phyloP scores from a whole-genome alignment of 2,329 filamentous ascomycete species.

The Arthrobotrys sphaeroides region DNA sequence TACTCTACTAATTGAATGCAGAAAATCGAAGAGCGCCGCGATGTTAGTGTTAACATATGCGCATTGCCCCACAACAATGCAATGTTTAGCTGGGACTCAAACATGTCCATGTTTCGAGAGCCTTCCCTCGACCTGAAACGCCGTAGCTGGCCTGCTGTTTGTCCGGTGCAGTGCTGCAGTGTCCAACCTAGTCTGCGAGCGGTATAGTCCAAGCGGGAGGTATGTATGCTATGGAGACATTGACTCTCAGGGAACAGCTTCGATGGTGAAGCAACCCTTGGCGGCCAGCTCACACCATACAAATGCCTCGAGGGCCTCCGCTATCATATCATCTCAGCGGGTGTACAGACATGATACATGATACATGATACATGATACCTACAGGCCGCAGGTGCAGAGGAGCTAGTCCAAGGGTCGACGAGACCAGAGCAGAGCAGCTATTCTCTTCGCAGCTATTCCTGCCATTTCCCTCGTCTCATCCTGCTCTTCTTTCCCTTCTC shows the following conservation, averaged over 20 bases:
- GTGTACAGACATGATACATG: constrained; percentile 7
- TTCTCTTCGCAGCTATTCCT: constrained; percentile 29
- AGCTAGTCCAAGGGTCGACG: constrained; percentile 18
- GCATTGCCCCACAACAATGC: not conserved
- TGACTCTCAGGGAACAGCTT: constrained; percentile 33
- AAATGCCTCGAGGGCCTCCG: constrained; percentile 6
- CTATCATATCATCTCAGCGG: constrained; percentile 23
- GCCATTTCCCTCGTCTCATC: constrained; percentile 20
- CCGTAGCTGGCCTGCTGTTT: constrained; percentile 13
- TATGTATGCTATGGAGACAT: constrained; percentile 4
- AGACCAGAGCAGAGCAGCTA: constrained; percentile 23
- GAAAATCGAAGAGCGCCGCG: constrained; percentile 32
- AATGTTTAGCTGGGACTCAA: not conserved
- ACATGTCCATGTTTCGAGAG: constrained; percentile 33
- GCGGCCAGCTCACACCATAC: constrained; percentile 32
- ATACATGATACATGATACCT: constrained; percentile 18
- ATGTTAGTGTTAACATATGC: too few species aligned
- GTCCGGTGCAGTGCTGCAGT: not conserved
- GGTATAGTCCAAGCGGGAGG: constrained; percentile 47
- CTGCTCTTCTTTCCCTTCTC: constrained; percentile 18
- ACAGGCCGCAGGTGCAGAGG: constrained; percentile 10
- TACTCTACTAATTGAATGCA: not conserved
- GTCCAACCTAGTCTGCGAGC: constrained; percentile 32
- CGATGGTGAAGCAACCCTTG: constrained; percentile 33
- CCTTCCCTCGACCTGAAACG: constrained; percentile 37